Percentiles rank a stretch among this genome's conserved stretches.
Evolutionary conservation across 768 basidiomycete species (phyloP).

Genomic region (Podaxis pistillaris): DNA sequence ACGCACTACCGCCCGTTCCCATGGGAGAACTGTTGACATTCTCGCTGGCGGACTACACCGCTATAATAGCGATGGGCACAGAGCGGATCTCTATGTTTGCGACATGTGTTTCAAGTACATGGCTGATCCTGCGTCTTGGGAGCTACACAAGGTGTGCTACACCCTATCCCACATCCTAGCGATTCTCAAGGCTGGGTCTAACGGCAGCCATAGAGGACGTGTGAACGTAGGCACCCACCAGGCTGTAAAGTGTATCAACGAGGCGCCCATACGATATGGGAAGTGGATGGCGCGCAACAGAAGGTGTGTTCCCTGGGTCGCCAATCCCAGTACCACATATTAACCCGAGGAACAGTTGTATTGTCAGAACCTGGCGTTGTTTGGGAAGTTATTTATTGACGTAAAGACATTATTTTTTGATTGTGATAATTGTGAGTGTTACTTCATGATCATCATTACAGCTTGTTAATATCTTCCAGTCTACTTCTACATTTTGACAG

Average conservation of each 20-base stretch:
- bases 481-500: slow-evolving; percentile 90
- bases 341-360: slow-evolving; percentile 61
- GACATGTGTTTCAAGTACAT: slow-evolving; percentile 98
- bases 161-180: not conserved
- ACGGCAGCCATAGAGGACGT: slow-evolving; percentile 53
- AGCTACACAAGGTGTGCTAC: slow-evolving; percentile 56
- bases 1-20: slow-evolving; percentile 53
- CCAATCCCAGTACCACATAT: not conserved
- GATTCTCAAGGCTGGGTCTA: not conserved
- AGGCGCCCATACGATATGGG: slow-evolving; percentile 90
- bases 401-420: slow-evolving; percentile 95
- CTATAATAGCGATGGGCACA: slow-evolving; percentile 43
- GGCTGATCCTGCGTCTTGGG: slow-evolving; percentile 70
- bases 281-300: slow-evolving; percentile 85
- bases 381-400: slow-evolving; percentile 98
- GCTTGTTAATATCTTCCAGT: slow-evolving; percentile 43
- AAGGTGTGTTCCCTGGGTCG: slow-evolving; percentile 53
- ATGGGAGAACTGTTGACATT: slow-evolving; percentile 73
- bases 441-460: not conserved
- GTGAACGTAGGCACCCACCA: slow-evolving; percentile 71
- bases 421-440: slow-evolving; percentile 71
- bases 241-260: slow-evolving; percentile 89
- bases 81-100: slow-evolving; percentile 73
- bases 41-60: slow-evolving; percentile 62
- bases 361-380: slow-evolving; percentile 93